Evolutionary conservation across 495 filamentous ascomycete genomes (phyloP), one percentile per base, ranked within the genome.

Genomic region (Saxophila tyrrhenica): DNA sequence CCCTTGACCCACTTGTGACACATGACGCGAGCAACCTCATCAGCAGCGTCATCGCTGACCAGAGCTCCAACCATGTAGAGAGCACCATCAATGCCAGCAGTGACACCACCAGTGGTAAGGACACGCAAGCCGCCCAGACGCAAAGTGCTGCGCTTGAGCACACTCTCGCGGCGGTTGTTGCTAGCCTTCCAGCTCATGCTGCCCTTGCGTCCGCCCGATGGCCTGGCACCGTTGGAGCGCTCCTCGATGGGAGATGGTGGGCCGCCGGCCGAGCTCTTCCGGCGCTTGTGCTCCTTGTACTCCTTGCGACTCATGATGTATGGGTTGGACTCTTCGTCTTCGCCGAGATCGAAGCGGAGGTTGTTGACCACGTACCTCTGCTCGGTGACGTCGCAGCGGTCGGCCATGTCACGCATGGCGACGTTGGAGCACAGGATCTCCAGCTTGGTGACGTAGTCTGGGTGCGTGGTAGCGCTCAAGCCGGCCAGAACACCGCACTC

Each of bases 361-460:
- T 87, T 87, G 70, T 87, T 87, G 62, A 89, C 85, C 9, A 89
- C 78, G 59, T 87, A 89, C 60, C 86, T 75, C 64, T 85, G 82
- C 56, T 89, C 84, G 55, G 88, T 73, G 41, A 91, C 81, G 57
- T 87, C 82, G 45, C 82, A 81, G 47, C 79, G 75, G 66, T 82
- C 78, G 9, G 81, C 74, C 43, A 80, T 80, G 57, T 85, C 75
- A 61, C 78, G 79, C 42, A 53, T 35, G 24, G 55, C 51, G 50
- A 52, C 58, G 39, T 61, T 60, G 46, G 57, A 54, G 58, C 83
- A 86, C 39, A 87, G 64, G 50, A 72, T 81, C 69, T 88, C 83
- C 43, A 91, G 73, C 56, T 66, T 66, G 23, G 65, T 67, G 56
- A 70, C 65, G 65, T 60, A 68, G 64, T 70, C 66, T 23, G 69